phyloP scores from a whole-genome alignment of 2,329 filamentous ascomycete genomes.

The Proliferodiscus dingleyae region DNA sequence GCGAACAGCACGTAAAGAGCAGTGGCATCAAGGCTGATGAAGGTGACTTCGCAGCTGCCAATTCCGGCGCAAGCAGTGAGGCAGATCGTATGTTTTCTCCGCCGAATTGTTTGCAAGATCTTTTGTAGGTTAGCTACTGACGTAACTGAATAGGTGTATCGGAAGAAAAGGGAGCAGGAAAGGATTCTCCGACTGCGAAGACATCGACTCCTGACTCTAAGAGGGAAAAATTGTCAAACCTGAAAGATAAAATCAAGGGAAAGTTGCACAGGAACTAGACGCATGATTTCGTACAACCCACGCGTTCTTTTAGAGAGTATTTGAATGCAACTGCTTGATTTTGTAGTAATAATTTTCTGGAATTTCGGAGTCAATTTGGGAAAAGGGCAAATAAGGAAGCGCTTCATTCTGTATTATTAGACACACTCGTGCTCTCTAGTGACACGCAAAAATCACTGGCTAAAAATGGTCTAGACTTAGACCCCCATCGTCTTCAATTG shows the following conservation, averaged over 20 bases:
- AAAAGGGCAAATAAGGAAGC: too few species aligned
- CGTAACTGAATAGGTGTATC: conserved; percentile 41
- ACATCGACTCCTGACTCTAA: not conserved
- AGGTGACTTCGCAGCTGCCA: conserved; percentile 61
- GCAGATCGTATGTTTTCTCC: conserved; percentile 52
- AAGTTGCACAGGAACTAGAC: conserved; percentile 42
- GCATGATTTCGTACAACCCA: too few species aligned
- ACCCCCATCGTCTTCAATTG: too few species aligned
- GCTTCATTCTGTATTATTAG: too few species aligned
- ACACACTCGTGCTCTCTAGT: too few species aligned
- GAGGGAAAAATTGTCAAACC: conserved; percentile 33
- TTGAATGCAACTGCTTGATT: too few species aligned
- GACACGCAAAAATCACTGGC: too few species aligned
- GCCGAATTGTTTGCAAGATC: not conserved
- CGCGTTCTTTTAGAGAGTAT: too few species aligned
- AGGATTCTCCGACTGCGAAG: conserved; percentile 21
- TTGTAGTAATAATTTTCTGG: too few species aligned
- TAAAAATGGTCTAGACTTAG: too few species aligned
- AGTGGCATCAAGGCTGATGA: conserved; percentile 59
- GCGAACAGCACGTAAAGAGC: conserved; percentile 52
- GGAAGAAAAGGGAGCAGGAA: conserved; percentile 44
- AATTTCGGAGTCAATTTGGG: too few species aligned
- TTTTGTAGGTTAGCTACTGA: not conserved
- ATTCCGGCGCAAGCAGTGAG: conserved; percentile 60
- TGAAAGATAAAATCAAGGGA: conserved; percentile 63